phyloP scores from a whole-genome alignment of 208 protist species.

The Jaenimonas drosophilae region DNA sequence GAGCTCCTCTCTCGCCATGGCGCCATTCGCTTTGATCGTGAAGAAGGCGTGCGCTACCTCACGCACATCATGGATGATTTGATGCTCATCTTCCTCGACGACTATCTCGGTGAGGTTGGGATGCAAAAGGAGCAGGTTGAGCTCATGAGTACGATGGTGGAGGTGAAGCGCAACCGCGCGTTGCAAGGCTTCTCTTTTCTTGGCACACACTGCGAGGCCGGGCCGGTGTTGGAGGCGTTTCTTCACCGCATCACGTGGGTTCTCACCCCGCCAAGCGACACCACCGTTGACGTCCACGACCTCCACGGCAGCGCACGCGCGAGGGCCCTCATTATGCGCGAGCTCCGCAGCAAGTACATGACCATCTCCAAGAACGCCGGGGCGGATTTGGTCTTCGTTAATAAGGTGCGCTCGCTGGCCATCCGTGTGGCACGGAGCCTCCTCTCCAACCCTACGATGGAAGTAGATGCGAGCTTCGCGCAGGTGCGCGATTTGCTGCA shows the following conservation, averaged over 20 bases:
- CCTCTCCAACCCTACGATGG: slow-evolving; percentile 75
- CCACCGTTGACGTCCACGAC: slow-evolving; percentile 11
- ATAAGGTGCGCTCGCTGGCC: slow-evolving; percentile 78
- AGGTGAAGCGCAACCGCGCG: slow-evolving; percentile 79
- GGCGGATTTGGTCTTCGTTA: slow-evolving; percentile 72
- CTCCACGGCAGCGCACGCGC: slow-evolving; percentile 58
- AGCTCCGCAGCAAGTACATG: slow-evolving; percentile 73
- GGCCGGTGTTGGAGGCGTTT: slow-evolving; percentile 61
- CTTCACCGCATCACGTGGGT: slow-evolving; percentile 78
- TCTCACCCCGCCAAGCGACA: slow-evolving; percentile 63
- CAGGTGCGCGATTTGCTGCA: slow-evolving; percentile 50
- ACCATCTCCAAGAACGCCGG: slow-evolving; percentile 48
- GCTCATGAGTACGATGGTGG: slow-evolving; percentile 86
- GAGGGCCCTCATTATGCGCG: slow-evolving; percentile 45
- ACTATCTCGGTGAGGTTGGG: slow-evolving; percentile 86
- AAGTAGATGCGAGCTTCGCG: slow-evolving; percentile 54
- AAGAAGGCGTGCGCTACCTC: slow-evolving; percentile 56
- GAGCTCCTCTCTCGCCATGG: slow-evolving; percentile 19
- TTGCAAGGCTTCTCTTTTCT: slow-evolving; percentile 83
- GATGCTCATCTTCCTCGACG: slow-evolving; percentile 81
- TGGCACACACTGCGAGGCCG: slow-evolving; percentile 59
- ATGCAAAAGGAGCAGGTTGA: slow-evolving; percentile 87
- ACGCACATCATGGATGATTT: slow-evolving; percentile 60
- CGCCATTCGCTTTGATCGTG: slow-evolving; percentile 37
- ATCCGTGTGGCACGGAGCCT: slow-evolving; percentile 74